Percentiles rank a stretch among this genome's conserved stretches.
Conservation (phyloP, 441 rosid genomes). For the Pelargonium citronellum region DNA sequence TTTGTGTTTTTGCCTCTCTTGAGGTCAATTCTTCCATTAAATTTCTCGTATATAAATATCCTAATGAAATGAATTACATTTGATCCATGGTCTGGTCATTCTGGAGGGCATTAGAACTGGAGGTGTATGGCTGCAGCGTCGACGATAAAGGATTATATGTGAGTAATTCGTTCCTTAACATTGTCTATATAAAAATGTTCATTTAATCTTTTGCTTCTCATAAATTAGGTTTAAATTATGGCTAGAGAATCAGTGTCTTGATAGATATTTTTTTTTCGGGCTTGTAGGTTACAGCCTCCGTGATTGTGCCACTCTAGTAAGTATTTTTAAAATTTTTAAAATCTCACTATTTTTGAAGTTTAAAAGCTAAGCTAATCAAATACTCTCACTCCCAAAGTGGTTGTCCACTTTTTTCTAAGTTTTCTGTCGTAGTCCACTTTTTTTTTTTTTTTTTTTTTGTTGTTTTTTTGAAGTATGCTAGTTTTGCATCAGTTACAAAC, state of each 20-base stretch:
- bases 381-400: too few relatives aligned
- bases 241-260: constrained; percentile 17
- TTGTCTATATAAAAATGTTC: background rate
- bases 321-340: constrained; percentile 22
- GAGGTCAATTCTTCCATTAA: background rate
- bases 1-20: background rate
- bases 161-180: constrained; percentile 29
- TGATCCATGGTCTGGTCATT: constrained; percentile 55
- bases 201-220: background rate
- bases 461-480: too few relatives aligned
- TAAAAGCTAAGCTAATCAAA: too few relatives aligned
- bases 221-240: constrained; percentile 1
- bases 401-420: too few relatives aligned
- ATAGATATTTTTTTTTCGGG: constrained; percentile 8
- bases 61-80: constrained; percentile 47
- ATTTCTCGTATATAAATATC: constrained; percentile 11
- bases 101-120: constrained; percentile 59
- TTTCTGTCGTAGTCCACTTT: too few relatives aligned
- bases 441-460: too few relatives aligned
- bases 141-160: constrained; percentile 28
- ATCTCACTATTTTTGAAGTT: background rate
- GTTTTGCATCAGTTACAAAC: too few relatives aligned
- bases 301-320: constrained; percentile 42
- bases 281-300: constrained; percentile 36
- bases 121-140: constrained; percentile 34